A percentile compares a stretch with the other conserved stretches of the same genome.
These are phyloP conservation scores for Diaporthe vaccinii DNA, from an alignment of 2,329 filamentous ascomycete genomes.

Conservation along the genomic window DNA sequence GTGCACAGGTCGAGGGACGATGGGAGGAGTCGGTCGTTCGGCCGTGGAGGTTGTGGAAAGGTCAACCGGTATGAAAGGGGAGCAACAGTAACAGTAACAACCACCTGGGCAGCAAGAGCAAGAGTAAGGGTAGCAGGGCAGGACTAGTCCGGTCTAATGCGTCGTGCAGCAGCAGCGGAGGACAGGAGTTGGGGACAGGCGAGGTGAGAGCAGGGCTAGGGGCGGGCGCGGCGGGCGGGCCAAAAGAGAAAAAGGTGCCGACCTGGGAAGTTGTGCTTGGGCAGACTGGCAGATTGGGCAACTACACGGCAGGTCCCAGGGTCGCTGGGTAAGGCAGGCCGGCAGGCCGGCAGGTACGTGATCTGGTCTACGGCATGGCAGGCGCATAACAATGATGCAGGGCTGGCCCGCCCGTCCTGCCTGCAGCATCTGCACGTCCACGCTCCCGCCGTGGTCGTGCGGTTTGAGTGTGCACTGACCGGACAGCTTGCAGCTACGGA, in stretches of 20 bases:
- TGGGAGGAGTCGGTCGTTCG: constrained; percentile 14
- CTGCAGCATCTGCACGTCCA: constrained; percentile 19
- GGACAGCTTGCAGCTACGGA: not conserved
- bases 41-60: constrained; percentile 29
- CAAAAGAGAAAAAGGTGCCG: constrained; percentile 24
- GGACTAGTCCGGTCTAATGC: not conserved
- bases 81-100: not conserved
- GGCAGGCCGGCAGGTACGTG: constrained; percentile 6
- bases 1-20: constrained; percentile 13
- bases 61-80: constrained; percentile 31
- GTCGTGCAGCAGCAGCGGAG: not conserved
- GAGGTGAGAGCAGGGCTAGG: constrained; percentile 17
- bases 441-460: not conserved
- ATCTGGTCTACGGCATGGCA: not conserved
- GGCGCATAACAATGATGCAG: constrained; percentile 30
- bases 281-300: constrained; percentile 17
- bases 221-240: constrained; percentile 13
- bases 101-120: not conserved
- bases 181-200: constrained; percentile 9
- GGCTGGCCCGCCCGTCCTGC: constrained; percentile 12
- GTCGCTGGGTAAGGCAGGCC: not conserved
- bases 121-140: constrained; percentile 3
- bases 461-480: not conserved
- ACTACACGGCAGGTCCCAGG: not conserved
- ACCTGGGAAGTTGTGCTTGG: constrained; percentile 11